These are phyloP conservation scores for Floccularia luteovirens DNA, from an alignment of 768 basidiomycete species.

Conservation along the genomic window DNA sequence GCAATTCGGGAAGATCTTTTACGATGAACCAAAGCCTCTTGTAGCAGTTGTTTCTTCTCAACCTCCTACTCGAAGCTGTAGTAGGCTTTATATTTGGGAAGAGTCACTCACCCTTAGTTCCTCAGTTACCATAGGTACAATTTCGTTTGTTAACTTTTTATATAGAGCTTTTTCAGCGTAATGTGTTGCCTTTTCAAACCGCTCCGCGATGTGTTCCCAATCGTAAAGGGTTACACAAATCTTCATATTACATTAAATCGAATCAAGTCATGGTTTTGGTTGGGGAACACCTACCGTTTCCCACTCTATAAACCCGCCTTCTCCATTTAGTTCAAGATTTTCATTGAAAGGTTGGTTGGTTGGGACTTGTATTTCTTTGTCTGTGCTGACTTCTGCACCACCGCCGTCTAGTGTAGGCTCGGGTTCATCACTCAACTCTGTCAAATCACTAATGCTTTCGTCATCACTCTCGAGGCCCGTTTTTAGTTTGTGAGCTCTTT, in stretches of 20 bases:
- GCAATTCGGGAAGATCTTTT: slow-evolving; percentile 91
- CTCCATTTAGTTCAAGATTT: slow-evolving; percentile 5
- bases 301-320: slow-evolving; percentile 68
- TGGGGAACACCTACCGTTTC: slow-evolving; percentile 60
- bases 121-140: slow-evolving; percentile 65
- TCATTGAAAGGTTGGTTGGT: slow-evolving; percentile 3
- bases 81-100: not conserved
- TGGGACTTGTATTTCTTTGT: slow-evolving; percentile 4
- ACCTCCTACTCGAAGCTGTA: slow-evolving; percentile 36
- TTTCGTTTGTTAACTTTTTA: slow-evolving; percentile 52
- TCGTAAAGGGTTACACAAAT: slow-evolving; percentile 78
- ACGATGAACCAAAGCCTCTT: slow-evolving; percentile 74
- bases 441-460: slow-evolving; percentile 65
- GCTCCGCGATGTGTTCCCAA: slow-evolving; percentile 76
- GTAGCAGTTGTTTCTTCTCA: slow-evolving; percentile 52
- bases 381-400: not conserved
- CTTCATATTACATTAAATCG: slow-evolving; percentile 25
- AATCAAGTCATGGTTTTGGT: not conserved
- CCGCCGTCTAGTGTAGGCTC: slow-evolving; percentile 5
- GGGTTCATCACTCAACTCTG: slow-evolving; percentile 56
- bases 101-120: slow-evolving; percentile 51
- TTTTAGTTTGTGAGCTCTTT: slow-evolving; percentile 17
- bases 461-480: slow-evolving; percentile 58
- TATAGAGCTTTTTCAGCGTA: slow-evolving; percentile 77
- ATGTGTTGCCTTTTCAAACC: slow-evolving; percentile 70